These are phyloP conservation scores for Tuber umbilicatum DNA, from an alignment of 495 filamentous ascomycete species.

Conservation along the genomic window DNA sequence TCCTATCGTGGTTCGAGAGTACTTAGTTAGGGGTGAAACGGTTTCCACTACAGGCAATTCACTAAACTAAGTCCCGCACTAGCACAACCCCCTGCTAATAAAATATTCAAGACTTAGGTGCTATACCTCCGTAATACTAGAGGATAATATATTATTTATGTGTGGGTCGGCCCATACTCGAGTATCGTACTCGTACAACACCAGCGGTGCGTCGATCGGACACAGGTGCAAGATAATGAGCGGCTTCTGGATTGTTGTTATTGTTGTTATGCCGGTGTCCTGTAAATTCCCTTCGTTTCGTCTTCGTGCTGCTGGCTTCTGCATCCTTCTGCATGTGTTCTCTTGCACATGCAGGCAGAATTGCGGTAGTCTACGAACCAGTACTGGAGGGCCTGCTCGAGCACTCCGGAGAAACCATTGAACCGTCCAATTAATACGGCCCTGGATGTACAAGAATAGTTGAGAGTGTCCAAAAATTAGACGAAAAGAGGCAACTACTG, in stretches of 20 bases:
- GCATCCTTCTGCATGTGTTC: not conserved
- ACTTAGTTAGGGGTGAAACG: too few species aligned
- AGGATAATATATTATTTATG: too few species aligned
- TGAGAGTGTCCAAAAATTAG: not conserved
- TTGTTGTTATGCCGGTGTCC: not conserved
- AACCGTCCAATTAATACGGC: not conserved
- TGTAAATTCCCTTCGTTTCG: not conserved
- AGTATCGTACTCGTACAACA: too few species aligned
- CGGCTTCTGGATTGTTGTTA: not conserved
- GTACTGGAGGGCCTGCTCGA: not conserved
- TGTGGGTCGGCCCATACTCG: too few species aligned
- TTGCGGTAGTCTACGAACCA: not conserved
- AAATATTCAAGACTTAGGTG: too few species aligned
- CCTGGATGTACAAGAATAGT: not conserved
- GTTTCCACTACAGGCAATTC: too few species aligned
- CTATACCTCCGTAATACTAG: too few species aligned
- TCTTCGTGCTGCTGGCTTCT: constrained; percentile 1
- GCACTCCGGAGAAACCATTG: not conserved
- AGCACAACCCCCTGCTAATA: too few species aligned
- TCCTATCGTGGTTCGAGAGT: too few species aligned
- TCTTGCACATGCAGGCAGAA: not conserved
- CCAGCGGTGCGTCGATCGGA: not conserved
- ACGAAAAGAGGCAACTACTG: not conserved
- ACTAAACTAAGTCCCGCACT: too few species aligned
- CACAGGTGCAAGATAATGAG: not conserved